Conservation (phyloP, 2,329 filamentous ascomycete genomes). For the Ceratocystis eucalypticola region DNA sequence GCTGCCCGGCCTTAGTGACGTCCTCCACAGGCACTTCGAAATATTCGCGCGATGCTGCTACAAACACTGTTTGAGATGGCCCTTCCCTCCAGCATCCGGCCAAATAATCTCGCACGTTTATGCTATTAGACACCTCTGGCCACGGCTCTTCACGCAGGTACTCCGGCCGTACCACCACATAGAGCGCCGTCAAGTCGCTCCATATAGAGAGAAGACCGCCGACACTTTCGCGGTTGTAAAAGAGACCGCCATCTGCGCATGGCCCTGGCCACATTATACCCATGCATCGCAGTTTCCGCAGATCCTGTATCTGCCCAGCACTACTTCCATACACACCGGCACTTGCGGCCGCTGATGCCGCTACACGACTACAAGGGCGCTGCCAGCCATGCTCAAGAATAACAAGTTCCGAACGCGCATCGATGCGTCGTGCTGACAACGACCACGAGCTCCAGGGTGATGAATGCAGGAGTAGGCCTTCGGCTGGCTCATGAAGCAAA, state of each 20-base stretch:
- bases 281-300: conserved; percentile 2
- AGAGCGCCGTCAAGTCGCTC: conserved; percentile 13
- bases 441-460: conserved; percentile 15
- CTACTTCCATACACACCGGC: conserved; percentile 8
- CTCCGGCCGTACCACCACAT: conserved; percentile 16
- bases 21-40: conserved; percentile 10
- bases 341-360: neutral
- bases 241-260: conserved; percentile 8
- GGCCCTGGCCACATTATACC: conserved; percentile 17
- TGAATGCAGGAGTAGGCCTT: conserved; percentile 1
- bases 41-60: conserved; percentile 11
- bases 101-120: neutral
- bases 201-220: conserved; percentile 8
- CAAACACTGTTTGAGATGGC: neutral
- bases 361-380: conserved; percentile 12
- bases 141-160: neutral
- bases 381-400: conserved; percentile 18
- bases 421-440: conserved; percentile 7
- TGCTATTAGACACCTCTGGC: neutral
- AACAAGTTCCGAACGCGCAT: conserved; percentile 8
- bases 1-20: conserved; percentile 2
- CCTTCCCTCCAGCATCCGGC: conserved; percentile 12
- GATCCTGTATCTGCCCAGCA: conserved; percentile 8
- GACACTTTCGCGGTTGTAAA: conserved; percentile 8
- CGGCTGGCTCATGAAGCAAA: neutral